Percentiles rank a stretch among this genome's conserved stretches.
Conservation (phyloP, 352 stramenopile genomes). For the Phytophthora lateralis region DNA sequence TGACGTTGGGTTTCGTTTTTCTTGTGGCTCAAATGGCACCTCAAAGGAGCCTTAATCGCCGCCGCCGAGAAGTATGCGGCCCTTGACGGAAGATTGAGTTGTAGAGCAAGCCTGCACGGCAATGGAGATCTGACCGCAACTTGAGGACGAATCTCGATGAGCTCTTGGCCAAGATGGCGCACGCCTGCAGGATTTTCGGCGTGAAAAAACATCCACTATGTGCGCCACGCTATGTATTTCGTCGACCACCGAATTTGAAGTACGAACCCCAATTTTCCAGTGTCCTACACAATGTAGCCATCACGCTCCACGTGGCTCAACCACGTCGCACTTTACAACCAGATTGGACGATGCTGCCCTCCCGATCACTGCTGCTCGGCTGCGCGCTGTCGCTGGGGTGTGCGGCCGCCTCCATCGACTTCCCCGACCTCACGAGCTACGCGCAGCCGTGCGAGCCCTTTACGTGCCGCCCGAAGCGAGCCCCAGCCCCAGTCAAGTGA, state of each 20-base stretch:
- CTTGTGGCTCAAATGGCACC: background rate
- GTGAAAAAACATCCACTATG: conserved; percentile 6
- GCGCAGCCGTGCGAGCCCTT: conserved; percentile 48
- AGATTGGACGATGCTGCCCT: conserved; percentile 14
- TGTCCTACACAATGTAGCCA: background rate
- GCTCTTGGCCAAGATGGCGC: too few relatives aligned
- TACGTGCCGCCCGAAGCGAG: conserved; percentile 34
- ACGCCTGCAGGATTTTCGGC: background rate
- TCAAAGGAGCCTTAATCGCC: conserved; percentile 7
- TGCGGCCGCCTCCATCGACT: conserved; percentile 18
- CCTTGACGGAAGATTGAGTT: background rate
- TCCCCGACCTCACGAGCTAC: conserved; percentile 41
- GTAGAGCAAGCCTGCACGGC: too few relatives aligned
- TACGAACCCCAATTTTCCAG: background rate
- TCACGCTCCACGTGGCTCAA: conserved; percentile 11
- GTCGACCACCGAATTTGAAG: conserved; percentile 10
- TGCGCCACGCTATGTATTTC: conserved; percentile 7
- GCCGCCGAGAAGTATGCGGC: too few relatives aligned
- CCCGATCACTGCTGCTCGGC: conserved; percentile 24
- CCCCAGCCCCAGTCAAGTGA: conserved; percentile 28
- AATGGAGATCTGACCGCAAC: background rate
- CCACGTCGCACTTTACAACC: conserved; percentile 3
- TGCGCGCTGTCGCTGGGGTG: conserved; percentile 19
- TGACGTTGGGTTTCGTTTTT: conserved; percentile 8
- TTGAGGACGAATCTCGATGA: conserved; percentile 1